A percentile compares a stretch with the other conserved stretches of the same genome.
phyloP scores from a whole-genome alignment of 306 rosid genomes.

The Cucumis cinereus region DNA sequence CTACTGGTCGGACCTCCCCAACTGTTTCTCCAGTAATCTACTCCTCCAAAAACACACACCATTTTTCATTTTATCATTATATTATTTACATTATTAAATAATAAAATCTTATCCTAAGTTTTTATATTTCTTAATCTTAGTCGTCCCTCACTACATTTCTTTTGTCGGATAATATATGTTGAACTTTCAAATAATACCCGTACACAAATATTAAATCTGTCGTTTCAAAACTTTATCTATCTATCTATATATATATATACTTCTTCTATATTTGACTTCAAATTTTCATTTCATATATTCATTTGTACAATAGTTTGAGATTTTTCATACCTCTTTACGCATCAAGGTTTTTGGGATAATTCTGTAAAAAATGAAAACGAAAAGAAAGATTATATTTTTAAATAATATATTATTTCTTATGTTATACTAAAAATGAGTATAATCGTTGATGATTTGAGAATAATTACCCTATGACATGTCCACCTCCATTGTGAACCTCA shows the following conservation, averaged over 20 bases:
- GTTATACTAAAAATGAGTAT: no score
- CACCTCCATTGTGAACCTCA: slow-evolving; percentile 23
- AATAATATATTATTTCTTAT: no score
- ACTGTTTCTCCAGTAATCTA: slow-evolving; percentile 23
- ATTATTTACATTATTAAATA: no score
- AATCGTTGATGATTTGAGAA: no score
- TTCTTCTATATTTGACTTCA: not conserved
- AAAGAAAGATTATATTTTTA: no score
- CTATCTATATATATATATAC: no score
- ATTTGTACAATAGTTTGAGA: not conserved
- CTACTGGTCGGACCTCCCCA: slow-evolving; percentile 24
- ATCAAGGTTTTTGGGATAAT: slow-evolving; percentile 18
- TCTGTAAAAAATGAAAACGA: not conserved
- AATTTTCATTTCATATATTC: not conserved
- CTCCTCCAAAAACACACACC: not conserved
- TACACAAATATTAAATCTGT: not conserved
- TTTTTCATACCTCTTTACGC: slow-evolving; percentile 16
- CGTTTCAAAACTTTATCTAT: not conserved
- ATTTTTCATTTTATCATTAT: not conserved
- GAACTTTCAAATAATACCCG: not conserved
- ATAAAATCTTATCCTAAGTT: not conserved
- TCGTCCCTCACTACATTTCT: not conserved
- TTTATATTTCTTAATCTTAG: not conserved
- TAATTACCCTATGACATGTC: slow-evolving; percentile 20
- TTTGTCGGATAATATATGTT: not conserved